A percentile compares a stretch with the other conserved stretches of the same genome.
Conservation (phyloP, 352 stramenopile genomes). For the Pythium plurisporium region DNA sequence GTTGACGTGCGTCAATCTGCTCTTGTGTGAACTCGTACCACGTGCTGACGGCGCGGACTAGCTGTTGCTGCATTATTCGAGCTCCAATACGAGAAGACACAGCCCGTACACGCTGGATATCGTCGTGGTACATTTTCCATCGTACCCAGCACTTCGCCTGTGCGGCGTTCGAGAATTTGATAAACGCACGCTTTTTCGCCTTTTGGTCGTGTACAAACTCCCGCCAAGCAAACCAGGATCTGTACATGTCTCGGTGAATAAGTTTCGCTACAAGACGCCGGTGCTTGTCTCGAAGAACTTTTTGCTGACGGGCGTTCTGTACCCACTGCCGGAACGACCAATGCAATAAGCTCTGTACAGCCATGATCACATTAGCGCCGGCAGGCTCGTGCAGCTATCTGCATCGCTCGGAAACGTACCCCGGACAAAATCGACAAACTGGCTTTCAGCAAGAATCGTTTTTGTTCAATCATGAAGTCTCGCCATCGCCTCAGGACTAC, state of each 20-base stretch:
- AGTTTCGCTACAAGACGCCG: constrained; percentile 43
- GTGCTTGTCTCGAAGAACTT: constrained; percentile 44
- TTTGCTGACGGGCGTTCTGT: constrained; percentile 32
- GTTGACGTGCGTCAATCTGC: constrained; percentile 39
- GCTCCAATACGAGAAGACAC: constrained; percentile 41
- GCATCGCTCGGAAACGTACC: too few relatives aligned
- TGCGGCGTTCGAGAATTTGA: constrained; percentile 56
- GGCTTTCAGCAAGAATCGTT: constrained; percentile 64
- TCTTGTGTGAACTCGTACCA: constrained; percentile 70
- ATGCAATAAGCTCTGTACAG: constrained; percentile 54
- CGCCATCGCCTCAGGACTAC: constrained; percentile 49
- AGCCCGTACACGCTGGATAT: constrained; percentile 31
- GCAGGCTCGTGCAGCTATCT: too few relatives aligned
- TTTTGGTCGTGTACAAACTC: constrained; percentile 49
- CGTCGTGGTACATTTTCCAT: constrained; percentile 45
- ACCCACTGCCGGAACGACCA: constrained; percentile 73
- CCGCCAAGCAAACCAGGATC: constrained; percentile 55
- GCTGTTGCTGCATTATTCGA: constrained; percentile 39
- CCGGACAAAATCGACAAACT: constrained; percentile 64
- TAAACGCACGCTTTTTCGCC: constrained; percentile 50
- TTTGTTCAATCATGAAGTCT: constrained; percentile 50
- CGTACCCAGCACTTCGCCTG: constrained; percentile 59
- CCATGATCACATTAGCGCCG: too few relatives aligned
- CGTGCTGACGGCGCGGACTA: constrained; percentile 40
- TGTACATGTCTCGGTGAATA: constrained; percentile 45